Percentiles rank a stretch among this genome's conserved stretches.
phyloP scores from a whole-genome alignment of 2,329 filamentous ascomycete species.

The Xylaria sp. region DNA sequence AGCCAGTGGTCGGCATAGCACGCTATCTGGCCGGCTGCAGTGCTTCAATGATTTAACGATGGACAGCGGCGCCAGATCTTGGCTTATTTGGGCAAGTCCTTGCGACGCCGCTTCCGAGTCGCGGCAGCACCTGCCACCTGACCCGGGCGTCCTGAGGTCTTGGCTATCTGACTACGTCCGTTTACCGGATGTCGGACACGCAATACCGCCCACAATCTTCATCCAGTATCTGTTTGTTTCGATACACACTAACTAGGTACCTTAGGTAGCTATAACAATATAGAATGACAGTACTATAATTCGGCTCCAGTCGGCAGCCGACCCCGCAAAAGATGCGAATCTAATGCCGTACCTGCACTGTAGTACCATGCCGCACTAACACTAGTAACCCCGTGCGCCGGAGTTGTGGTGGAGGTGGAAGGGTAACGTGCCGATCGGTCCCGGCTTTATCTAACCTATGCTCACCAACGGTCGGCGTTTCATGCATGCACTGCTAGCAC shows the following conservation, averaged over 20 bases:
- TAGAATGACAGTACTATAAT: no score
- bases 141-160: conserved; percentile 16
- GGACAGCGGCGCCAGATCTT: conserved; percentile 35
- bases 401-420: conserved; percentile 22
- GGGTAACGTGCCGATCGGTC: background rate
- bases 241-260: background rate
- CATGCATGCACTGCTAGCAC: conserved; percentile 11
- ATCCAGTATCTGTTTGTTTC: no score
- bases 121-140: conserved; percentile 7
- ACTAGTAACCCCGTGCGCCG: conserved; percentile 13
- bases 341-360: conserved; percentile 5
- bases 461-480: background rate
- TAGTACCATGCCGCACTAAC: background rate
- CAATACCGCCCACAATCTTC: no score
- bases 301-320: background rate
- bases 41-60: background rate
- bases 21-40: conserved; percentile 14
- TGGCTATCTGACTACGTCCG: conserved; percentile 24
- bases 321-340: background rate
- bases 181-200: conserved; percentile 23
- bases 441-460: background rate
- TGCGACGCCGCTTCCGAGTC: conserved; percentile 38
- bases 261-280: background rate
- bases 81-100: conserved; percentile 46
- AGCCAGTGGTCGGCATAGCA: background rate